Conservation (phyloP, 169 alveolate species). For the Eimeria zaria region DNA sequence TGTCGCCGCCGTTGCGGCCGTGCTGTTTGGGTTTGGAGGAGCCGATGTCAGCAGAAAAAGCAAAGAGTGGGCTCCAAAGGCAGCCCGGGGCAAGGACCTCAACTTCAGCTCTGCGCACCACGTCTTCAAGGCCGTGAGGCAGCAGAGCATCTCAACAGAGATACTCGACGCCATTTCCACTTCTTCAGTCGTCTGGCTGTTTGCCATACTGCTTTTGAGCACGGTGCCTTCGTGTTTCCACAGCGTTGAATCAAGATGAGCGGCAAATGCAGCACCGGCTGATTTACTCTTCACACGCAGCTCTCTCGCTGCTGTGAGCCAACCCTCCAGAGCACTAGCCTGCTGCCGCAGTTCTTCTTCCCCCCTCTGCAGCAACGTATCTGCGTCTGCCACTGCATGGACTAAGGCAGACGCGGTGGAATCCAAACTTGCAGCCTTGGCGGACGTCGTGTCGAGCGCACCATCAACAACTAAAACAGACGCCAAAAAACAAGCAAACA, state of each 20-base stretch:
- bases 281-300: conserved; percentile 37
- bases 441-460: neutral
- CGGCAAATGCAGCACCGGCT: conserved; percentile 9
- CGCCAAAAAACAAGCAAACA: neutral
- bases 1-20: conserved; percentile 76
- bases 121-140: conserved; percentile 73
- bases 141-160: conserved; percentile 57
- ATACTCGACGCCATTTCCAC: neutral
- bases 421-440: neutral
- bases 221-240: neutral
- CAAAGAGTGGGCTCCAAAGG: conserved; percentile 69
- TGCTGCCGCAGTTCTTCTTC: conserved; percentile 62
- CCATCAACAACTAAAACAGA: neutral
- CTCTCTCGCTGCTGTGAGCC: conserved; percentile 52
- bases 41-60: conserved; percentile 71
- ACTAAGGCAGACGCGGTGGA: conserved; percentile 32
- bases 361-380: conserved; percentile 56
- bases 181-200: neutral
- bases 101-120: conserved; percentile 65
- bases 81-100: conserved; percentile 67
- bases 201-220: neutral
- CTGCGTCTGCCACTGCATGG: conserved; percentile 75
- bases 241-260: neutral
- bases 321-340: conserved; percentile 74
- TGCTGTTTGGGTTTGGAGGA: conserved; percentile 70